A percentile compares a stretch with the other conserved stretches of the same genome.
Evolutionary conservation across 768 basidiomycete genomes (phyloP).

Genomic region (Galerina marginata): DNA sequence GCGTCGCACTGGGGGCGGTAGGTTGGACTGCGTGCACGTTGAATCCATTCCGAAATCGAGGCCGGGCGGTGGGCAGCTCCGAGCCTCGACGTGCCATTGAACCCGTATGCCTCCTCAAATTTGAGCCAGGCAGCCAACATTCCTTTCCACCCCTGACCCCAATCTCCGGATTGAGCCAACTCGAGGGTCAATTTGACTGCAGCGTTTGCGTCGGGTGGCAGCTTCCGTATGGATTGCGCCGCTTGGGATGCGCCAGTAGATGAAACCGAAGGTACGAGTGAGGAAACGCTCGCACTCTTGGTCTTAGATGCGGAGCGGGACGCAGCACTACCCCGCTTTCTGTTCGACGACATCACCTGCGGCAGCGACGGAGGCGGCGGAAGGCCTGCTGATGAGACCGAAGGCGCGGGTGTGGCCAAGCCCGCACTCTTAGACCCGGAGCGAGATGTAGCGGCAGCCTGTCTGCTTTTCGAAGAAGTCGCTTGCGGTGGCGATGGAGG

Average conservation of each 20-base stretch:
- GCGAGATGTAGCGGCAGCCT: too few species aligned
- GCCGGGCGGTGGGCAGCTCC: not conserved
- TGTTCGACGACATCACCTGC: too few species aligned
- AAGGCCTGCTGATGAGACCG: too few species aligned
- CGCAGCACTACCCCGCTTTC: too few species aligned
- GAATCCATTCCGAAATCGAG: not conserved
- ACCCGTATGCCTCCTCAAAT: not conserved
- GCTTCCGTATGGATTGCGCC: not conserved
- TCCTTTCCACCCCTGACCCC: not conserved
- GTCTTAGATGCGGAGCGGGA: not conserved
- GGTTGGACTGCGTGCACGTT: not conserved
- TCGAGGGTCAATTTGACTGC: not conserved
- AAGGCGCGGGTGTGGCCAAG: too few species aligned
- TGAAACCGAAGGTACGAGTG: not conserved
- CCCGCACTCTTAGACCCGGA: too few species aligned
- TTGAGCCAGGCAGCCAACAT: not conserved
- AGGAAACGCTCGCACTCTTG: not conserved
- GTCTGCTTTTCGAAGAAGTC: too few species aligned
- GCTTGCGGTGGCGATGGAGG: too few species aligned
- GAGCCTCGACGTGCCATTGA: not conserved
- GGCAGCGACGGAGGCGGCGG: too few species aligned
- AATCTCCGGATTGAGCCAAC: not conserved
- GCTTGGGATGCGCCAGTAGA: not conserved
- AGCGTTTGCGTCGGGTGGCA: not conserved
- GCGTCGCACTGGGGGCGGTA: not conserved